phyloP scores from a whole-genome alignment of 306 rosid species.

The Medicago arabica region DNA sequence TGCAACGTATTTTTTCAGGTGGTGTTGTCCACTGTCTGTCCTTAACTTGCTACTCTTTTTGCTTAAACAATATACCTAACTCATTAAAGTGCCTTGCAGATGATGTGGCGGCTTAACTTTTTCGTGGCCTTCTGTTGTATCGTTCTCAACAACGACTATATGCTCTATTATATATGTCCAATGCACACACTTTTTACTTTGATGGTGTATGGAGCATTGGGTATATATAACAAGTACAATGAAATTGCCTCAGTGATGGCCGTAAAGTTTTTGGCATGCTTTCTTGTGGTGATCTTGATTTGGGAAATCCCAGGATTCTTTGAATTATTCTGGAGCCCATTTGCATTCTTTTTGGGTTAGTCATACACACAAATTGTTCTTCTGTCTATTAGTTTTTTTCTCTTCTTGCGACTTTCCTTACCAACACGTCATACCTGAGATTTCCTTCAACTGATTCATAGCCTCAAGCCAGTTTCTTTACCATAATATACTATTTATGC shows the following conservation, averaged over 20 bases:
- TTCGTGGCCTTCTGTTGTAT: constrained; percentile 91
- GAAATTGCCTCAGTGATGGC: constrained; percentile 83
- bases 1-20: not conserved
- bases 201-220: constrained; percentile 99
- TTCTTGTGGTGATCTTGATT: constrained; percentile 85
- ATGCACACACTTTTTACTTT: constrained; percentile 97
- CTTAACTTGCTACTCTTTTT: constrained; percentile 1
- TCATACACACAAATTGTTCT: constrained; percentile 34
- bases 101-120: constrained; percentile 99
- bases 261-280: constrained; percentile 81
- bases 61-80: constrained; percentile 15
- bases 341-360: constrained; percentile 82
- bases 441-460: constrained; percentile 14
- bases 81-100: constrained; percentile 60
- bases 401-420: constrained; percentile 21
- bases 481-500: constrained; percentile 14
- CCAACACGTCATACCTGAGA: constrained; percentile 33
- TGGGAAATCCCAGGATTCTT: constrained; percentile 99
- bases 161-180: constrained; percentile 97
- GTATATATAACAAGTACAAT: constrained; percentile 84
- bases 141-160: constrained; percentile 90
- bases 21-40: constrained; percentile 6
- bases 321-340: constrained; percentile 76
- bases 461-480: constrained; percentile 31
- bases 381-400: constrained; percentile 34